Base-by-base conservation (phyloP, 2,329 filamentous ascomycete species). In the Allantophomopsis cytisporea region DNA sequence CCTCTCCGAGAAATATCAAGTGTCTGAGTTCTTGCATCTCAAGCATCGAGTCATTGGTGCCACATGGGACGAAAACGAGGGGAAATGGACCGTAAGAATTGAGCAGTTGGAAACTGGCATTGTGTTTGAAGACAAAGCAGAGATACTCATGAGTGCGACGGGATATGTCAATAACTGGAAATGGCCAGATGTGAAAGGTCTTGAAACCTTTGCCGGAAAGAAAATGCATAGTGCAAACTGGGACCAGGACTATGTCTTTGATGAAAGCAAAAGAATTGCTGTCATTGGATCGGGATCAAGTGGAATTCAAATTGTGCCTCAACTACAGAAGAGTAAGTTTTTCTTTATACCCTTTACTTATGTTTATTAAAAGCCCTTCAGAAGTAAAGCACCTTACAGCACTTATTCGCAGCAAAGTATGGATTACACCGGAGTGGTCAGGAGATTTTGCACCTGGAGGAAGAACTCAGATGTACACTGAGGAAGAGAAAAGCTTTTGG, bases 261-360 rank as follows among this genome's bases (percentile, higher is more conserved):
- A 56, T 13, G 61, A 59, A 43, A 28, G 23, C 23, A 73, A 72
- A 48, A 61, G 55, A 0, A 62, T 73, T 8, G 68, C 64, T 3
- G 57, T 74, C 15, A 69, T 74, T 38, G 70, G 70, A 12, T 71
- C 70, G 38, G 70, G 70, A 6, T 63, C 68, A 18, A 71, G 66
- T 1, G 70, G 66, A 1, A 60, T 72, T 13, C 71, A 74, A 43
- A 56, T 75, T 17, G 50, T 72, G 7, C 65, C 69, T 1, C 60
- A 63, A 21, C 63, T 74, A n/a, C 63, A 65, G 37, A 57, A 59
- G 47, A 52, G 62, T 66, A 44, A 46, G 56, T 39, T 60, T 2
- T 67, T 64, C 39, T 53, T 61, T 33, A 50, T 66, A n/a, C 56
- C 63, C 20, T 60, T 59, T 13, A 63, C 62, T 16, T 21, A 5